phyloP scores from a whole-genome alignment of 495 filamentous ascomycete species.

The Penicillium bialowiezense region DNA sequence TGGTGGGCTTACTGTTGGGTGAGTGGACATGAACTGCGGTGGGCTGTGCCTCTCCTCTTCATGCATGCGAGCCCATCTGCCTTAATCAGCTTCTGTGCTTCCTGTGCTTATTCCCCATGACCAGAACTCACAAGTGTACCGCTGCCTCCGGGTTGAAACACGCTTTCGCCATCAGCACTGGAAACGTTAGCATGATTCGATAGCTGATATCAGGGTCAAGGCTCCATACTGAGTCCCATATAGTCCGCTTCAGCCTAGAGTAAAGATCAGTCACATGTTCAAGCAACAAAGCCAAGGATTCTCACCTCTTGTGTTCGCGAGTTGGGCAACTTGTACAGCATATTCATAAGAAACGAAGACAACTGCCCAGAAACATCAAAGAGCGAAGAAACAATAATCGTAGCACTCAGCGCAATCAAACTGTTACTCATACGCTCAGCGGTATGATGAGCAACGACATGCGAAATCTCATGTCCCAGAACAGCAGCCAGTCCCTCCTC shows the following conservation, averaged over 20 bases:
- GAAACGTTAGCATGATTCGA: slow-evolving; percentile 28
- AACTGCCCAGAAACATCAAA: slow-evolving; percentile 48
- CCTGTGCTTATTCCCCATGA: no score
- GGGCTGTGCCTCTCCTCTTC: slow-evolving; percentile 50
- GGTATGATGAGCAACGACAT: slow-evolving; percentile 77
- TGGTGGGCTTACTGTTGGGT: slow-evolving; percentile 63
- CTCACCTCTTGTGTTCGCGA: slow-evolving; percentile 63
- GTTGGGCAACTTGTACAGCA: slow-evolving; percentile 67
- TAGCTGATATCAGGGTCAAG: background rate
- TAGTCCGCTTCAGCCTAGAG: slow-evolving; percentile 70
- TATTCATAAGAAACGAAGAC: slow-evolving; percentile 48
- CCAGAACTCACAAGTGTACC: slow-evolving; percentile 47
- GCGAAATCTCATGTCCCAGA: slow-evolving; percentile 92
- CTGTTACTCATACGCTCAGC: slow-evolving; percentile 70
- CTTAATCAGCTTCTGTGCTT: slow-evolving; percentile 2
- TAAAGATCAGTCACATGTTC: background rate
- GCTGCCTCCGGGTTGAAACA: slow-evolving; percentile 76
- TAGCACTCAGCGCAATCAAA: slow-evolving; percentile 52
- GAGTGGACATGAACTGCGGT: slow-evolving; percentile 82
- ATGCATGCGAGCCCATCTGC: slow-evolving; percentile 73
- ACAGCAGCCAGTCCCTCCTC: slow-evolving; percentile 82
- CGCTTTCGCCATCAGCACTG: slow-evolving; percentile 61
- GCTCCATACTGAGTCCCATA: slow-evolving; percentile 66
- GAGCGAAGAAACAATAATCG: slow-evolving; percentile 48
- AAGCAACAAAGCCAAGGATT: background rate